Evolutionary conservation across 2,329 filamentous ascomycete genomes (phyloP).

Genomic region (Cadophora malorum): DNA sequence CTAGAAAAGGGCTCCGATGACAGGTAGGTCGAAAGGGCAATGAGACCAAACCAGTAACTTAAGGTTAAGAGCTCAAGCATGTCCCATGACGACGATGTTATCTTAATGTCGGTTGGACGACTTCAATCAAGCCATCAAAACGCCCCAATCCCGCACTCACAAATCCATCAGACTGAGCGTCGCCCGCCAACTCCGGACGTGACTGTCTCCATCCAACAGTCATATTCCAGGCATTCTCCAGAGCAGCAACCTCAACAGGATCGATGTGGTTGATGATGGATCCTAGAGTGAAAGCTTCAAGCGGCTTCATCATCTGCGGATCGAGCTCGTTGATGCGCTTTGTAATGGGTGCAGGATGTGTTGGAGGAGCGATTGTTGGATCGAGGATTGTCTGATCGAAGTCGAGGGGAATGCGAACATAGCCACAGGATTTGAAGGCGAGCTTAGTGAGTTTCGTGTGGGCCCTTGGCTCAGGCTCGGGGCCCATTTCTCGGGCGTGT

Average conservation of each 20-base stretch:
- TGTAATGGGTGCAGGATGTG: slow-evolving; percentile 28
- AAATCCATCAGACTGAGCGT: slow-evolving; percentile 40
- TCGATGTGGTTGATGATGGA: slow-evolving; percentile 40
- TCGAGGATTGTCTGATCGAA: slow-evolving; percentile 41
- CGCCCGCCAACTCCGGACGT: slow-evolving; percentile 26
- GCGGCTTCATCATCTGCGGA: slow-evolving; percentile 42
- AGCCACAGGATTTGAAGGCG: slow-evolving; percentile 44
- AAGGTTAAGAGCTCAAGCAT: too few relatives aligned
- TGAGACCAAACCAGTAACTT: too few relatives aligned
- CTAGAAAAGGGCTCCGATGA: not conserved
- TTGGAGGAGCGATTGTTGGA: slow-evolving; percentile 19
- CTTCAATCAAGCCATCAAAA: slow-evolving; percentile 41
- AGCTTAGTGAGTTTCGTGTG: slow-evolving; percentile 37
- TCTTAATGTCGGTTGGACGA: not conserved
- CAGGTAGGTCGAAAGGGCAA: not conserved
- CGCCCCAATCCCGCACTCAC: slow-evolving; percentile 38
- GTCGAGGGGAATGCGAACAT: slow-evolving; percentile 42
- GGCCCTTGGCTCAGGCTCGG: slow-evolving; percentile 34
- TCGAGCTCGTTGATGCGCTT: slow-evolving; percentile 41
- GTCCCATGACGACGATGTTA: not conserved
- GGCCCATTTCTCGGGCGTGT: slow-evolving; percentile 45
- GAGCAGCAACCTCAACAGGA: slow-evolving; percentile 33
- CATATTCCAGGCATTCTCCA: slow-evolving; percentile 42
- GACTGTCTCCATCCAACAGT: slow-evolving; percentile 35
- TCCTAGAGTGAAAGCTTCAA: slow-evolving; percentile 36